Evolutionary conservation across 495 filamentous ascomycete species (phyloP).

Genomic region (Xylaria intraflava): DNA sequence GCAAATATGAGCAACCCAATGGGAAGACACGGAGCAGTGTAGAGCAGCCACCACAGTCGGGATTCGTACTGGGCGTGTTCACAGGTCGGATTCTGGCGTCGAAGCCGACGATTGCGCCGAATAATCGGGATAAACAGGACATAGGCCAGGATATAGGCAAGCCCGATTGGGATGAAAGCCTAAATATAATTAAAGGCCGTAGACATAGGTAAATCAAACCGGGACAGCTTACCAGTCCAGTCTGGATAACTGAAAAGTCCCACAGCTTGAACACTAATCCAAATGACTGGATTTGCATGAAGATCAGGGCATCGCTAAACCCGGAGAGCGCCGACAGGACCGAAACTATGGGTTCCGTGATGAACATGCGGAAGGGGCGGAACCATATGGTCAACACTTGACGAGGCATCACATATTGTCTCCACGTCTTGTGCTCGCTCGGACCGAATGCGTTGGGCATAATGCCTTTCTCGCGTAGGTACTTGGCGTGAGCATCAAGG

Average conservation of each 20-base stretch:
- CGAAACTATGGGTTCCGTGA: conserved; percentile 66
- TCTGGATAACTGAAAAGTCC: conserved; percentile 47
- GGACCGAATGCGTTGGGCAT: conserved; percentile 54
- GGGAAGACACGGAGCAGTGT: conserved; percentile 58
- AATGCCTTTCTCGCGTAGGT: conserved; percentile 45
- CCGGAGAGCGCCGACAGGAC: conserved; percentile 64
- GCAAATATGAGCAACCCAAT: conserved; percentile 67
- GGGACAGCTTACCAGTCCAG: conserved; percentile 41
- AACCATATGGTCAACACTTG: conserved; percentile 57
- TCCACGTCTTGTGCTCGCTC: conserved; percentile 46
- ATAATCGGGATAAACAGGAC: conserved; percentile 58
- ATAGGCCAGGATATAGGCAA: conserved; percentile 61
- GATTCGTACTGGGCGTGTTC: conserved; percentile 58
- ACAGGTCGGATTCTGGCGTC: conserved; percentile 41
- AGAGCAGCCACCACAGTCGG: conserved; percentile 55
- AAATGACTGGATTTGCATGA: conserved; percentile 69
- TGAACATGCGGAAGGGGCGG: conserved; percentile 71
- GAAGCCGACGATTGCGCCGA: conserved; percentile 46
- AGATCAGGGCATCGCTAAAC: conserved; percentile 74
- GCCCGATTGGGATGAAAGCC: conserved; percentile 56
- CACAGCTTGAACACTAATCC: conserved; percentile 57
- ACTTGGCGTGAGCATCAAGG: conserved; percentile 58
- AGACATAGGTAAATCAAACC: neutral
- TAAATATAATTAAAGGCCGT: conserved; percentile 4
- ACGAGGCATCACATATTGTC: conserved; percentile 44